Base-by-base conservation (phyloP, 495 filamentous ascomycete species). In the Pyrenopolyporus hunteri region DNA sequence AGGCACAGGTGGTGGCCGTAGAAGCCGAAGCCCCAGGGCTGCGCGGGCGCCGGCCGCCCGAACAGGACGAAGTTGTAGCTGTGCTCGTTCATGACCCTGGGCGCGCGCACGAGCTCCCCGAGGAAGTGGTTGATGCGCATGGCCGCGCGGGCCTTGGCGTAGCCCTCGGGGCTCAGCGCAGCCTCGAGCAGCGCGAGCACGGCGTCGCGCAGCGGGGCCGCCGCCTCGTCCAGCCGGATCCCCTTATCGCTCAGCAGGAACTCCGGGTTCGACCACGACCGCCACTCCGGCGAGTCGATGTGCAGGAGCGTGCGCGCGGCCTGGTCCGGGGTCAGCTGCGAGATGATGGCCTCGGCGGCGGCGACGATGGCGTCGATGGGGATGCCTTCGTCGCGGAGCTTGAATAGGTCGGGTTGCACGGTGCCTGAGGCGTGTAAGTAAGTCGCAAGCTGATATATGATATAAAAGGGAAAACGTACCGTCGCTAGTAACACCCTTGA, bases 121-220 rank as follows among this genome's bases (percentile, higher is more conserved):
- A 92, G 82, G 78, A 91, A 92, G 60, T 85, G 84, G 75, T 92
- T 92, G 71, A 88, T 89, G 67, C 85, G 83, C 85, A 90, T 90
- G 4, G 87, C 87, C 13, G 70, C 79, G 29, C 85, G 66, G 52
- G 87, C 87, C 62, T 91, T 91, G 23, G 78, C 74, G 74, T 91
- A 92, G 32, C 89, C 89, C 60, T 86, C 83, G 0, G 81, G 76
- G 0, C 87, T 90, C 6, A 90, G 77, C 0, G 85, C 84, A 0
- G 76, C 59, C 43, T 79, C 59, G 0, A 91, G 75, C 1, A 90
- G 69, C 22, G 73, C 67, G 45, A 87, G 77, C 28, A 84, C 76
- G 32, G 81, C 70, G 23, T 74, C 71, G 26, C 82, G 80, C 19
- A 76, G 67, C 4, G 59, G 1, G 5, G 70, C 28, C 14, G 67